Evolutionary conservation across 2,329 filamentous ascomycete species (phyloP), one percentile per base, ranked within the genome.

Genomic region (Raffaelea ambrosiae): DNA sequence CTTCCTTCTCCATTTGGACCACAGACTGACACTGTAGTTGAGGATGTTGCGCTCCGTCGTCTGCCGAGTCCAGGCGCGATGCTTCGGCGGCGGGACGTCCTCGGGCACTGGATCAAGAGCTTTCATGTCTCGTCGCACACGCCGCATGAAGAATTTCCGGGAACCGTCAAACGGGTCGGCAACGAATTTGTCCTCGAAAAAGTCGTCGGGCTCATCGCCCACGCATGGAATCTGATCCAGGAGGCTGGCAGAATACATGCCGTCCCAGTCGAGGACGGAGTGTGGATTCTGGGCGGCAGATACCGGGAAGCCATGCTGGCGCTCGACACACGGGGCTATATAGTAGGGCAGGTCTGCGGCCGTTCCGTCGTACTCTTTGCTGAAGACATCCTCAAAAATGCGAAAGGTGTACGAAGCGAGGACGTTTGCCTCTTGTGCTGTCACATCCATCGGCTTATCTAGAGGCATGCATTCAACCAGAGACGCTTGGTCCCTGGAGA

Each of bases 371-470:
- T 88, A 98, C 3, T 74, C 72, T 62, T 98, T 98, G 63, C 89
- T 91, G 68, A 95, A 97, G 0, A 96, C 70, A 55, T 97, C 88
- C 16, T 78, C 68, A 62, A 94, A 96, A 0, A 94, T 64, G 4
- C 76, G 73, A 38, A 94, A 66, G 0, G 87, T 95, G 60, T 93
- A 95, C 0, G 63, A 64, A 1, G 80, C 81, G n/a, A 97, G 61
- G 0, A 66, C 58, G 0, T 67, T 55, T 0, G 88, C 54, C 2
- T 71, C 59, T 0, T 66, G 59, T 0, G 66, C 55, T 0, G 66
- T 62, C 0, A 80, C 53, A 1, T 63, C 11, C 1, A 89, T 55
- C 1, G 70, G 58, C 0, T 52, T 56, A 0, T 58, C 46, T 2
- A 84, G 53, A 0, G 71, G 62, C 0, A 69, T 59, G 10, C 77